phyloP scores from a whole-genome alignment of 495 filamentous ascomycete species.

The Penicillium chermesinum region DNA sequence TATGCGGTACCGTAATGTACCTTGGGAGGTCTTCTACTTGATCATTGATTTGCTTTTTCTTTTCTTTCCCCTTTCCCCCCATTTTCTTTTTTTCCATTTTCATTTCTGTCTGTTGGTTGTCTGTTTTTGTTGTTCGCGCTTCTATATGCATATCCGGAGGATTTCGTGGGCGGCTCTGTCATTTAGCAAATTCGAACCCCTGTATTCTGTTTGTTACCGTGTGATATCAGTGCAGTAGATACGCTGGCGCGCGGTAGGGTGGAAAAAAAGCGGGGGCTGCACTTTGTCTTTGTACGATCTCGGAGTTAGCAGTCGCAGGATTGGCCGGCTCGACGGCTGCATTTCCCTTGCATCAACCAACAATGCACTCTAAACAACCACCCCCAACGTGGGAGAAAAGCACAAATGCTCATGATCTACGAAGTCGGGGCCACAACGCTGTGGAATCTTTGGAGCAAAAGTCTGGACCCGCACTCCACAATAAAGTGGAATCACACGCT shows the following conservation, averaged over 20 bases:
- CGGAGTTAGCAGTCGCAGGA: too few species aligned
- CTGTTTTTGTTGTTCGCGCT: neutral
- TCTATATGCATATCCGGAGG: neutral
- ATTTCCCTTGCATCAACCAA: too few species aligned
- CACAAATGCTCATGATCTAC: neutral
- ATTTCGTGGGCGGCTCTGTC: neutral
- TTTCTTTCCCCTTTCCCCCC: constrained; percentile 1
- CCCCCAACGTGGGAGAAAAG: neutral
- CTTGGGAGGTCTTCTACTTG: neutral
- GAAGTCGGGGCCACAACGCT: neutral
- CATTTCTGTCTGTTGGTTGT: too few species aligned
- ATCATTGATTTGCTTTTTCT: neutral
- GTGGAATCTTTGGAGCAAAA: neutral
- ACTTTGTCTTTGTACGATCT: neutral
- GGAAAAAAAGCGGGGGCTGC: neutral
- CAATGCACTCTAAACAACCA: too few species aligned
- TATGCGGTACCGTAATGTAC: neutral
- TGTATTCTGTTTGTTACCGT: neutral
- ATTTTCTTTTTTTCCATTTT: constrained; percentile 1
- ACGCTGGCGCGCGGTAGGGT: constrained; percentile 15
- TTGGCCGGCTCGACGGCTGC: too few species aligned
- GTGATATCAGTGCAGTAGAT: constrained; percentile 5
- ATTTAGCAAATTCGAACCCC: neutral
- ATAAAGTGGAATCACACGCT: constrained; percentile 19
- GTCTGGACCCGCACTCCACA: constrained; percentile 19